Conservation (phyloP, 139 green algal genomes). For the Micromonas commoda region DNA sequence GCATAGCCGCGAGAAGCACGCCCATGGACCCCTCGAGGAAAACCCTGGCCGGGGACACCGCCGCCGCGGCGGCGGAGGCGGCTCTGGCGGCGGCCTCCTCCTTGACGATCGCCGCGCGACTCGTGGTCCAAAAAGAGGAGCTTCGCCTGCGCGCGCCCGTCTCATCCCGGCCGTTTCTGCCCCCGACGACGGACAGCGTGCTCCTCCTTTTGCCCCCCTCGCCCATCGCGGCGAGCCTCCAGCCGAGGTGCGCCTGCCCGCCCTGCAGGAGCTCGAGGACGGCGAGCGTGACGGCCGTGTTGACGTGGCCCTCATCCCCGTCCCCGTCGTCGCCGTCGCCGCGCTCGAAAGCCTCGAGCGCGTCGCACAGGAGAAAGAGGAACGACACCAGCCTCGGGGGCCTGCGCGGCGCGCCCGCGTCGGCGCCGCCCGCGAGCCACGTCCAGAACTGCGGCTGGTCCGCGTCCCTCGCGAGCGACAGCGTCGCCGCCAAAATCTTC, state of each 20-base stretch:
- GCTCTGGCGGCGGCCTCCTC: not conserved
- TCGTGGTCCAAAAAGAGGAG: too few relatives aligned
- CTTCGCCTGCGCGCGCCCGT: too few relatives aligned
- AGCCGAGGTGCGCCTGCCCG: not conserved
- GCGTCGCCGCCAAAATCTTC: not conserved
- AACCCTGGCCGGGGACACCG: not conserved
- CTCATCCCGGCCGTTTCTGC: not conserved
- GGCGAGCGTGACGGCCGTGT: not conserved
- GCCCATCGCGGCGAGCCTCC: not conserved
- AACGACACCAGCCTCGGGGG: not conserved
- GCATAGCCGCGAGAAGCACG: not conserved
- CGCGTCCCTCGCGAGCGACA: conserved; percentile 9
- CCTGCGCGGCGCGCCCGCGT: too few relatives aligned
- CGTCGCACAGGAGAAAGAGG: not conserved
- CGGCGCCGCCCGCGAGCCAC: not conserved
- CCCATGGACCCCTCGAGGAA: conserved; percentile 10
- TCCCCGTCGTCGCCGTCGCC: not conserved
- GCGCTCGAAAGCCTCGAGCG: not conserved
- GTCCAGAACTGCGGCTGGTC: conserved; percentile 5
- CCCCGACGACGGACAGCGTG: not conserved
- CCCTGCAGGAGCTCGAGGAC: not conserved
- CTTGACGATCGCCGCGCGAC: too few relatives aligned
- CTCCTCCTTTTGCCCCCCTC: not conserved
- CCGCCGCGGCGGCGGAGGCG: too few relatives aligned
- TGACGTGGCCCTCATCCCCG: not conserved